Conservation (phyloP, 768 basidiomycete genomes). For the Paxillus ammoniavirescens region DNA sequence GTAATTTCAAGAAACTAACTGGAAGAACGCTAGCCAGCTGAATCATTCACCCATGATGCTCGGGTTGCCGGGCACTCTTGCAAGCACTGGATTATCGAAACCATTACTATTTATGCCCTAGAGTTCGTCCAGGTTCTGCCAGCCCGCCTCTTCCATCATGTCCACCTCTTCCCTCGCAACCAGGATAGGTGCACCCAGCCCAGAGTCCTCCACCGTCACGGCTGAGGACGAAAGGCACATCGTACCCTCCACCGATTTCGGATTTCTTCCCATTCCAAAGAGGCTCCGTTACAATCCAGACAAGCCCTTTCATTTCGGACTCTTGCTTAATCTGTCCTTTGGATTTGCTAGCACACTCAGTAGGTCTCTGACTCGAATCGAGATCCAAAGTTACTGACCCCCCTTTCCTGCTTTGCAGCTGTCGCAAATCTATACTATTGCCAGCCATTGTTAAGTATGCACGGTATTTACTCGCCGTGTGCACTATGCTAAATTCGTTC, state of each 20-base stretch:
- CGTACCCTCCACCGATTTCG: constrained; percentile 47
- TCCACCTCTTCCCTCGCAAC: constrained; percentile 8
- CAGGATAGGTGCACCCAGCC: neutral
- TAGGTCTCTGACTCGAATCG: constrained; percentile 5
- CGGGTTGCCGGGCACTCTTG: neutral
- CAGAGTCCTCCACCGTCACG: neutral
- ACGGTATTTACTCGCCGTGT: neutral
- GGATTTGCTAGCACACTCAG: constrained; percentile 57
- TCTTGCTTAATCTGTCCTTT: constrained; percentile 55
- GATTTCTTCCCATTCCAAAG: constrained; percentile 62
- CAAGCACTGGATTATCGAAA: neutral
- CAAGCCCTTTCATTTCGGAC: constrained; percentile 50
- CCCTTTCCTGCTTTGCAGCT: constrained; percentile 30
- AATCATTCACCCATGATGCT: too few relatives aligned
- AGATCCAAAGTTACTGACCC: neutral
- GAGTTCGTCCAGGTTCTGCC: neutral
- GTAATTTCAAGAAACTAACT: too few relatives aligned
- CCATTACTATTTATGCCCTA: constrained; percentile 21
- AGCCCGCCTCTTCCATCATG: constrained; percentile 10
- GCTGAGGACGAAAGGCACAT: neutral
- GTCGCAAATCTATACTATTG: constrained; percentile 81
- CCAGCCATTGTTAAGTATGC: constrained; percentile 72
- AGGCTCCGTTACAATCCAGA: constrained; percentile 50
- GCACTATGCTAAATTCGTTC: neutral
- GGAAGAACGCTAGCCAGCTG: too few relatives aligned